Conservation (phyloP, 225 moss, liverwort and hornwort genomes). For the Neckera pumila region DNA sequence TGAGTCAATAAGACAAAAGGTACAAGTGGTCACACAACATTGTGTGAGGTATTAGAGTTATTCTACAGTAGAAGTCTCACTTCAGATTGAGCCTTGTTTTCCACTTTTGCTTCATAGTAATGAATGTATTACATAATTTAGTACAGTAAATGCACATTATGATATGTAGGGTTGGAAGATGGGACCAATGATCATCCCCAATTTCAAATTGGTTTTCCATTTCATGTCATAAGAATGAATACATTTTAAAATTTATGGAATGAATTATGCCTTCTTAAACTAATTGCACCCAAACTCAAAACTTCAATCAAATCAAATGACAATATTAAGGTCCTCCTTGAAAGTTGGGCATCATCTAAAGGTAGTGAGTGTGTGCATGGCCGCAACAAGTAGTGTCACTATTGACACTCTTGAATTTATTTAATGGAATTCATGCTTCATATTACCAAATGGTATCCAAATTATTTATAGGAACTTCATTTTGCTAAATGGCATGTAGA, state of each 20-base stretch:
- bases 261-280: neutral
- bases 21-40: neutral
- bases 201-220: neutral
- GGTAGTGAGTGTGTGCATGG: neutral
- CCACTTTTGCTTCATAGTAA: neutral
- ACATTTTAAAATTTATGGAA: neutral
- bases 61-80: neutral
- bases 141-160: neutral
- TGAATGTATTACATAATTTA: neutral
- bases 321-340: neutral
- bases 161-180: neutral
- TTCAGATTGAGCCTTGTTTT: neutral
- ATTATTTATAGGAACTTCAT: neutral
- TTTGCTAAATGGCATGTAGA: no score
- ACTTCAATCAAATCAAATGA: neutral
- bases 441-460: no score
- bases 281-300: neutral
- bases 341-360: neutral
- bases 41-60: neutral
- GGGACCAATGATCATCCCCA: no score
- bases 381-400: neutral
- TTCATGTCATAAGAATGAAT: neutral
- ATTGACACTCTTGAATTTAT: neutral
- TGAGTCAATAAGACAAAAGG: no score
- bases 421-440: neutral